These are phyloP conservation scores for Cucumis variabilis DNA, from an alignment of 331 rosid genomes.

Conservation along the genomic window DNA sequence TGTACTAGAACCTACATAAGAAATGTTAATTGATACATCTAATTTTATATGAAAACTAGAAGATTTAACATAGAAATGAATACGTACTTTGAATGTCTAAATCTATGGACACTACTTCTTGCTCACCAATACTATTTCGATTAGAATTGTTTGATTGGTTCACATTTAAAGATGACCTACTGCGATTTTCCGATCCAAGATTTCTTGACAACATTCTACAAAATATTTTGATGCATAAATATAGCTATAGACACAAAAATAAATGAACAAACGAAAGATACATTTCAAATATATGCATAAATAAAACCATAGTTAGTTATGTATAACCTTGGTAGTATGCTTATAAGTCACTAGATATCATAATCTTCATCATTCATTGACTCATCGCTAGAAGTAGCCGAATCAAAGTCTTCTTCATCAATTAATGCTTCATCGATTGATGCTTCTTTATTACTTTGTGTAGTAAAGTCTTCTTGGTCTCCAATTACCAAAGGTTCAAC, in stretches of 20 bases:
- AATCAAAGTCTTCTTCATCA: not conserved
- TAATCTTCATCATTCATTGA: not conserved
- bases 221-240: too few species aligned
- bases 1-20: not conserved
- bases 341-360: not conserved
- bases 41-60: not conserved
- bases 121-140: not conserved
- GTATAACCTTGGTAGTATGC: too few species aligned
- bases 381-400: too few species aligned
- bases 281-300: too few species aligned
- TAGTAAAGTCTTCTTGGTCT: not conserved
- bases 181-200: not conserved
- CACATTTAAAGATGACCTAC: not conserved
- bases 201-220: not conserved
- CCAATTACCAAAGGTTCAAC: too few species aligned
- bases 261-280: too few species aligned
- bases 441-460: not conserved
- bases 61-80: not conserved
- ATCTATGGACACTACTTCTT: not conserved
- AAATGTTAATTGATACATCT: too few species aligned
- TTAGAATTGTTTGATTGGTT: too few species aligned
- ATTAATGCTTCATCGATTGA: not conserved
- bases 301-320: too few species aligned
- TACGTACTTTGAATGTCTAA: not conserved
- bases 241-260: too few species aligned